These are phyloP conservation scores for Russula olivacea DNA, from an alignment of 768 basidiomycete genomes.

Conservation along the genomic window DNA sequence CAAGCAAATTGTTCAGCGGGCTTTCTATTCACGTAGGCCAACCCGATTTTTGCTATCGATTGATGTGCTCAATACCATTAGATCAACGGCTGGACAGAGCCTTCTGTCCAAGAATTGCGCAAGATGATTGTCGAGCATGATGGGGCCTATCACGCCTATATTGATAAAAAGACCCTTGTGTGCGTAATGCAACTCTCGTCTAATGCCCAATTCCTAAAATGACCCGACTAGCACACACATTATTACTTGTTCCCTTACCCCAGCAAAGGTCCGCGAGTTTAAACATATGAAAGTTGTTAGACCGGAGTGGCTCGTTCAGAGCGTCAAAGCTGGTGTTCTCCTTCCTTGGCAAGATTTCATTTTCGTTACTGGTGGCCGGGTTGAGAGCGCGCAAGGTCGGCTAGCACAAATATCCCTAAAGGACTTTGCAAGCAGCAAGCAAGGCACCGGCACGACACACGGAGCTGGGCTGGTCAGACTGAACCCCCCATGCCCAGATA, in stretches of 20 bases:
- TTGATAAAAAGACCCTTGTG: slow-evolving; percentile 72
- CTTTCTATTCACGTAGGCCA: slow-evolving; percentile 73
- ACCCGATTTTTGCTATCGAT: background rate
- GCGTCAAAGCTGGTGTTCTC: slow-evolving; percentile 56
- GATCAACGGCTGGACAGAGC: slow-evolving; percentile 88
- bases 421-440: slow-evolving; percentile 24
- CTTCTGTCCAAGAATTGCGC: slow-evolving; percentile 80
- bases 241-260: slow-evolving; percentile 85
- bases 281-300: slow-evolving; percentile 83
- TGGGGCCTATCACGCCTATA: slow-evolving; percentile 76
- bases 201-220: background rate
- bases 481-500: background rate
- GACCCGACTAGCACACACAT: slow-evolving; percentile 67
- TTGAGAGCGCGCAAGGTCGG: slow-evolving; percentile 46
- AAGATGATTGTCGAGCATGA: slow-evolving; percentile 77
- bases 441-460: background rate
- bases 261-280: slow-evolving; percentile 85
- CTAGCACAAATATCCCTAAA: slow-evolving; percentile 36
- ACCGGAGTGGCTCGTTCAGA: slow-evolving; percentile 86
- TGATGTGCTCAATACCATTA: slow-evolving; percentile 30
- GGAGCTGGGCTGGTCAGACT: background rate
- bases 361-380: slow-evolving; percentile 45
- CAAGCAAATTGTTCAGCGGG: slow-evolving; percentile 60
- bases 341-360: slow-evolving; percentile 79
- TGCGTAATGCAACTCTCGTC: slow-evolving; percentile 36